Base-by-base conservation (phyloP, 768 basidiomycete species). In the Gyrodon lividus region DNA sequence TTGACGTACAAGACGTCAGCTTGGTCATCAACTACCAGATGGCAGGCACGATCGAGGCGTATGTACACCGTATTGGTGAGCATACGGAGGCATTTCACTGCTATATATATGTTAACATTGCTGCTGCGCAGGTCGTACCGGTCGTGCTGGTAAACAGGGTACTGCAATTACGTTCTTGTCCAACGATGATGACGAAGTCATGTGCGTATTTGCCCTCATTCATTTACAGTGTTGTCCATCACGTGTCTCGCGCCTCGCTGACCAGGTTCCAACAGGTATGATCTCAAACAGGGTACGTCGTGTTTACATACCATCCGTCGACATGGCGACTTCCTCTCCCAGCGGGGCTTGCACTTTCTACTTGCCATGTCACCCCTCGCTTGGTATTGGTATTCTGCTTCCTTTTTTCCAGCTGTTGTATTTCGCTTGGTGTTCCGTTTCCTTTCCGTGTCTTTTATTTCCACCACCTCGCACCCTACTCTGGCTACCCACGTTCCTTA, bases 11-110 rank as follows among this genome's bases (percentile, higher is more conserved):
- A 54, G 94, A 98, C 67, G 97, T 98, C 54, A 89, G 85, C 54
- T 76, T 97, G 45, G 96, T 98, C 56, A 85, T 98, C 77, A 98
- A 98, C 70, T 99, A 85, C 79, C 92, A 97, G 73, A 98, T 98
- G 96, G 83, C 94, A 5, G 83, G 81, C 60, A 92, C 89, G 19
- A 98, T 99, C 71, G 97, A 99, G 71, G 92, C 88, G 35, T 98
- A 97, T 65, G 92, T 98, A 41, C 96, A 98, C 72, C 88, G 96
- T 69, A 98, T 99, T 62, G 97, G 96, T 91, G 64, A 48, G 84
- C 67, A 42, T 51, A 37, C 52, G 50, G n/a, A 34, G 45, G 17
- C 2, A 39, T 20, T 33, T 30, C n/a, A 19, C 22, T 23, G 34
- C 19, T 26, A 44, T 37, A 48, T 42, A 31, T 14, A 0, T 30